Evolutionary conservation across 345 rosid species (phyloP).

Genomic region (Linum trigynum): DNA sequence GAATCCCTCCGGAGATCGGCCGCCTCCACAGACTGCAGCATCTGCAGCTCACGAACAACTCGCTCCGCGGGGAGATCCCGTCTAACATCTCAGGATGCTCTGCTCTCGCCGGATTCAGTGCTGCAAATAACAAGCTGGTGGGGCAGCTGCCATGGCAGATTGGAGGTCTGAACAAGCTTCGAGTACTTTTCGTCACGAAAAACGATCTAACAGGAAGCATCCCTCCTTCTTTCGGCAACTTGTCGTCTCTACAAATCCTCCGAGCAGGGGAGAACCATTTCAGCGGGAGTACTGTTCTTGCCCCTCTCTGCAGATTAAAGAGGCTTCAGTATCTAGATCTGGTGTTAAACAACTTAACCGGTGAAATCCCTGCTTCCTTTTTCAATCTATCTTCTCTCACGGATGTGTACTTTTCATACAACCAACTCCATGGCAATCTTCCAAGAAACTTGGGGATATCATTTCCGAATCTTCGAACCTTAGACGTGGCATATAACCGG

Average conservation of each 20-base stretch:
- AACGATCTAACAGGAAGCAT: conserved; percentile 8
- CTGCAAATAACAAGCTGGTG: neutral
- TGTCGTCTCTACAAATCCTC: neutral
- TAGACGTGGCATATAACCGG: neutral
- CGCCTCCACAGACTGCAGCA: neutral
- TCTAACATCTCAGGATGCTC: conserved; percentile 5
- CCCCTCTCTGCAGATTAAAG: conserved; percentile 6
- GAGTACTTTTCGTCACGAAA: neutral
- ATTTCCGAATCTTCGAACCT: conserved; percentile 2
- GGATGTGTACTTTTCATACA: neutral
- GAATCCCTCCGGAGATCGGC: neutral
- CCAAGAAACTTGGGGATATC: conserved; percentile 4
- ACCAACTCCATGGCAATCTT: conserved; percentile 8
- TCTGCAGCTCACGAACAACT: neutral
- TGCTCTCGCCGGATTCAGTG: neutral
- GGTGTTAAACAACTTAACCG: neutral
- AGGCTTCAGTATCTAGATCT: neutral
- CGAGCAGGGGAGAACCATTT: neutral
- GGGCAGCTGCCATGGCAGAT: conserved; percentile 11
- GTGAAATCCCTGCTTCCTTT: conserved; percentile 8
- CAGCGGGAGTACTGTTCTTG: conserved; percentile 8
- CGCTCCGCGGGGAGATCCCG: conserved; percentile 13
- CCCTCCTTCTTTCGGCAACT: too few species aligned
- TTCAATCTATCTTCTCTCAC: conserved; percentile 14
- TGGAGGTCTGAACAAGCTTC: neutral